phyloP scores from a whole-genome alignment of 2,329 filamentous ascomycete species.

The Trichoderma sp. region DNA sequence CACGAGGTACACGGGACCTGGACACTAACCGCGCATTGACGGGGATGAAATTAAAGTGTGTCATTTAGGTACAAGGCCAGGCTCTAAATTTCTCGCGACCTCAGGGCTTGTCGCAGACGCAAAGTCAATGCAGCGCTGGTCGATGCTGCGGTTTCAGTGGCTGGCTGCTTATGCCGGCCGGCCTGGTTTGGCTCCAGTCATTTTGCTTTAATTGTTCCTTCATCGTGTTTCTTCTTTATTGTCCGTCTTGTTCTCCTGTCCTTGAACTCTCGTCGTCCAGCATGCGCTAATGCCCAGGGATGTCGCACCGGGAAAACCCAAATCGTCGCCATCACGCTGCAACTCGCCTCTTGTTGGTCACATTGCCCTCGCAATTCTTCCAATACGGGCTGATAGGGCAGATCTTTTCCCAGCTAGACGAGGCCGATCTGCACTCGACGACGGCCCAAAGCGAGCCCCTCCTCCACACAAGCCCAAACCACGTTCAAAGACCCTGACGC shows the following conservation, averaged over 20 bases:
- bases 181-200: neutral
- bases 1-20: constrained; percentile 16
- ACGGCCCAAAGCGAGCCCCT: constrained; percentile 23
- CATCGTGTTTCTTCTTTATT: neutral
- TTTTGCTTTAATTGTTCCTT: neutral
- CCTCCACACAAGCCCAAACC: constrained; percentile 8
- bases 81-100: neutral
- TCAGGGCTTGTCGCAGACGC: constrained; percentile 11
- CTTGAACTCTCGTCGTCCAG: neutral
- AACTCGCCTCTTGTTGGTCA: constrained; percentile 13
- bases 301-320: neutral
- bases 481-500: neutral
- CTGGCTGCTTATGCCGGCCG: neutral
- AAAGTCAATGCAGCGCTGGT: constrained; percentile 4
- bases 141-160: constrained; percentile 6
- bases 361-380: neutral
- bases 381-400: constrained; percentile 24
- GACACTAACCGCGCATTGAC: constrained; percentile 17
- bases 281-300: neutral
- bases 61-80: constrained; percentile 14
- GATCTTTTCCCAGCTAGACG: constrained; percentile 2
- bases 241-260: neutral
- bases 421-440: constrained; percentile 15
- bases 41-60: constrained; percentile 27
- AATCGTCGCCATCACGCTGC: neutral